Conservation (phyloP, 768 basidiomycete species). For the Xerocomellus dryophilus region DNA sequence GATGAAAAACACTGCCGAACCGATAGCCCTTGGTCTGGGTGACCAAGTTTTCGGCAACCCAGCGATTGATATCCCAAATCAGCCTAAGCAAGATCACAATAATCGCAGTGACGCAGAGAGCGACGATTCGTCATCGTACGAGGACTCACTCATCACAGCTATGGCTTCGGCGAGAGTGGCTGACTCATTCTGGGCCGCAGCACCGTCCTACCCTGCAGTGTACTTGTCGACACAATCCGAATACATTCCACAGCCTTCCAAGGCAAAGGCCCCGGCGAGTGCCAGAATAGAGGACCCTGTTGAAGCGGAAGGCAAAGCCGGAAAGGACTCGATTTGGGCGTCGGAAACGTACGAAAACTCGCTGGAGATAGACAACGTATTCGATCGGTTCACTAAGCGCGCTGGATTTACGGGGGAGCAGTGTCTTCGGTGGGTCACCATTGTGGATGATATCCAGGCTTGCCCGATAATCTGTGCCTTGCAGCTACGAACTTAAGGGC, state of each 20-base stretch:
- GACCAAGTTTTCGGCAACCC: slow-evolving; percentile 60
- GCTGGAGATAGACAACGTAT: slow-evolving; percentile 75
- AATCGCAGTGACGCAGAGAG: slow-evolving; percentile 34
- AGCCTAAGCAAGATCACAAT: slow-evolving; percentile 15
- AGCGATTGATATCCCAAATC: slow-evolving; percentile 16
- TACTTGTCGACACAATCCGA: slow-evolving; percentile 77
- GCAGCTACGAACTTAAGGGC: slow-evolving; percentile 85
- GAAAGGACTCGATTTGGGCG: slow-evolving; percentile 54
- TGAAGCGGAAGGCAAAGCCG: slow-evolving; percentile 39
- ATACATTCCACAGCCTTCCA: slow-evolving; percentile 60
- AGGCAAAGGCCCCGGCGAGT: slow-evolving; percentile 42
- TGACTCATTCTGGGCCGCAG: slow-evolving; percentile 64
- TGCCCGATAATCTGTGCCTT: not conserved
- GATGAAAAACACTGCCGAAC: slow-evolving; percentile 28
- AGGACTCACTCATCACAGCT: slow-evolving; percentile 54
- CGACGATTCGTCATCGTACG: slow-evolving; percentile 38
- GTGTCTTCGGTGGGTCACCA: slow-evolving; percentile 66
- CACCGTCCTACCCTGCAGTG: slow-evolving; percentile 62
- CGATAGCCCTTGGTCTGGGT: slow-evolving; percentile 53
- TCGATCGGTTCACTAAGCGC: slow-evolving; percentile 78
- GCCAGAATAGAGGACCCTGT: slow-evolving; percentile 41
- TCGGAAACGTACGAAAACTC: slow-evolving; percentile 82
- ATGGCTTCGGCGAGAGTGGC: slow-evolving; percentile 51
- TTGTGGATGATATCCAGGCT: not conserved
- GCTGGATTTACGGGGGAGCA: slow-evolving; percentile 73